These are phyloP conservation scores for Penicillium egyptiacum DNA, from an alignment of 495 filamentous ascomycete species.

Conservation along the genomic window DNA sequence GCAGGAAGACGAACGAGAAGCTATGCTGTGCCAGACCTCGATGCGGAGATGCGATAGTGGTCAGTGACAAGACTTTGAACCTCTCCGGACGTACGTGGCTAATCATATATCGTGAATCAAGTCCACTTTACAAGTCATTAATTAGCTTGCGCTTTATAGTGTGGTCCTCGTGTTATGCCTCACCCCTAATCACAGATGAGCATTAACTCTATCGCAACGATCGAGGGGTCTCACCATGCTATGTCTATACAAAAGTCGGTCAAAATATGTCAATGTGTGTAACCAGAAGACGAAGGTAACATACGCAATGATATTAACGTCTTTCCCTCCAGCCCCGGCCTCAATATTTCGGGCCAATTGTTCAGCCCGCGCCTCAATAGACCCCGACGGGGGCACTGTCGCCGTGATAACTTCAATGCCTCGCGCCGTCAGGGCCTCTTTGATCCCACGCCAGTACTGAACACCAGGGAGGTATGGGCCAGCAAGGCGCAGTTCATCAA, in stretches of 20 bases:
- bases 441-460: conserved; percentile 91
- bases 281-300: conserved; percentile 28
- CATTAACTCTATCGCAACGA: not conserved
- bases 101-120: conserved; percentile 93
- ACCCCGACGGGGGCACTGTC: conserved; percentile 73
- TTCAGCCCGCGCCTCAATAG: conserved; percentile 74
- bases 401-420: conserved; percentile 79
- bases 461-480: conserved; percentile 72
- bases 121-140: conserved; percentile 57
- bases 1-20: conserved; percentile 4
- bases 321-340: conserved; percentile 63
- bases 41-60: conserved; percentile 88
- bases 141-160: conserved; percentile 22
- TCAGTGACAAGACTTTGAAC: conserved; percentile 74
- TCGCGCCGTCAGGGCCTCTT: conserved; percentile 68
- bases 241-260: conserved; percentile 48
- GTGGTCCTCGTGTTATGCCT: conserved; percentile 15
- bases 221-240: conserved; percentile 59
- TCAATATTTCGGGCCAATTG: conserved; percentile 65
- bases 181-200: conserved; percentile 44
- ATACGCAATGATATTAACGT: conserved; percentile 87
- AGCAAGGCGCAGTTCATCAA: conserved; percentile 76
- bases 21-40: conserved; percentile 50
- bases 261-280: conserved; percentile 6
- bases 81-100: conserved; percentile 68